A percentile compares a stretch with the other conserved stretches of the same genome.
These are phyloP conservation scores for Oryza officinalis DNA, from an alignment of 176 grass and related monocot species.

Conservation along the genomic window DNA sequence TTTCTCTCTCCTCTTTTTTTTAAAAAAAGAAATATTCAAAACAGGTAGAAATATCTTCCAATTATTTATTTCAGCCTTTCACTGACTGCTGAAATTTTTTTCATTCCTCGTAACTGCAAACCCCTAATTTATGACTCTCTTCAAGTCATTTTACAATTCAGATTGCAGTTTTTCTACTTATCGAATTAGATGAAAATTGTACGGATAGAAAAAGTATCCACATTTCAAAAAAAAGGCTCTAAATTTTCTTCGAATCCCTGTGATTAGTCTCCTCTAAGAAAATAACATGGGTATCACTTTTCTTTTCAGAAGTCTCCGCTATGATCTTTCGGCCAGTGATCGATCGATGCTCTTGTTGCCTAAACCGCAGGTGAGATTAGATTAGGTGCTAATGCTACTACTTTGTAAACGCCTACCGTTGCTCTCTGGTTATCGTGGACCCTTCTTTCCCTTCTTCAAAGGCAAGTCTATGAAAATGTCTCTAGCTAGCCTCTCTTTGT, in stretches of 20 bases:
- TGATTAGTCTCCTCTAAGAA: neutral
- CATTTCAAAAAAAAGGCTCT: neutral
- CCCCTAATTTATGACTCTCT: neutral
- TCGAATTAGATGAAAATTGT: neutral
- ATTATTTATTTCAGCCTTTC: neutral
- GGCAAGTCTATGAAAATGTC: neutral
- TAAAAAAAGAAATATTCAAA: neutral
- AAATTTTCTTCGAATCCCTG: neutral
- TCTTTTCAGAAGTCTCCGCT: neutral
- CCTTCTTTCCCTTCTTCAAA: neutral
- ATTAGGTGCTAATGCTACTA: neutral
- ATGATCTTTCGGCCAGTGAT: neutral
- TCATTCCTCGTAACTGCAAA: neutral
- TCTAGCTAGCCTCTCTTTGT: neutral
- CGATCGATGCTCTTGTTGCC: neutral
- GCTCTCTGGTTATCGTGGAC: neutral
- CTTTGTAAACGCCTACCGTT: neutral
- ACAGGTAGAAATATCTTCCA: conserved; percentile 34
- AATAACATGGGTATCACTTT: neutral
- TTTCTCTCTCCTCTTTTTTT: neutral
- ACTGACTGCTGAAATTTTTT: neutral
- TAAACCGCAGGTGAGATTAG: neutral
- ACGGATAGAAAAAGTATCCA: neutral
- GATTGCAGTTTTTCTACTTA: too few species aligned
- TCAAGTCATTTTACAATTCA: neutral